Evolutionary conservation across 176 grass and related monocot species (phyloP).

Genomic region (Calamus simplicifolius): DNA sequence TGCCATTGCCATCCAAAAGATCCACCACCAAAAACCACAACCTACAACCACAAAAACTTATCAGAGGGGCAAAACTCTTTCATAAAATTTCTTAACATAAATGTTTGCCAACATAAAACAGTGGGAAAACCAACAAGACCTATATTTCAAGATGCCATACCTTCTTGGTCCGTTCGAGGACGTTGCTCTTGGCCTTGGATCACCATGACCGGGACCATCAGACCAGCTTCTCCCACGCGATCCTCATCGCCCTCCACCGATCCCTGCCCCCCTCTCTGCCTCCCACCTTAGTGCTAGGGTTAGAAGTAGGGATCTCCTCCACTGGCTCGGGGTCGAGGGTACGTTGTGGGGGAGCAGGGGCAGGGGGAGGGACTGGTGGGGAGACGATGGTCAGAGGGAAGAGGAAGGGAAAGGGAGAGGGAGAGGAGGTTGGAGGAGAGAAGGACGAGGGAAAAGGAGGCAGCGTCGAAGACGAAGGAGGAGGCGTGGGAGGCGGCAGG

Average conservation of each 20-base stretch:
- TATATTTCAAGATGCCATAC: constrained; percentile 10
- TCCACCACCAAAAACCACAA: constrained; percentile 70
- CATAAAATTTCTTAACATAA: no score
- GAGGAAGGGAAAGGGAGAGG: no score
- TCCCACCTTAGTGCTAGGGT: neutral
- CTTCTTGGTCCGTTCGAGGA: constrained; percentile 75
- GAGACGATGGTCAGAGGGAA: neutral
- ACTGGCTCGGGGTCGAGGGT: constrained; percentile 1
- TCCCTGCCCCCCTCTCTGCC: constrained; percentile 24
- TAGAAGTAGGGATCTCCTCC: neutral
- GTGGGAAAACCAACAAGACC: neutral
- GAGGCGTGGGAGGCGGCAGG: no score
- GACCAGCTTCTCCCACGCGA: constrained; percentile 93
- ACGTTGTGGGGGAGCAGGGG: constrained; percentile 11
- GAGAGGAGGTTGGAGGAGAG: no score
- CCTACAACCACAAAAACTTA: constrained; percentile 20
- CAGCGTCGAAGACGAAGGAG: no score
- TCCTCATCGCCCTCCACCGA: constrained; percentile 39
- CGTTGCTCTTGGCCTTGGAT: constrained; percentile 50
- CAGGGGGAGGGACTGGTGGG: constrained; percentile 7
- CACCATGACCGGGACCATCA: constrained; percentile 84
- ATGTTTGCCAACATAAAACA: no score
- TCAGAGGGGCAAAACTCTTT: no score
- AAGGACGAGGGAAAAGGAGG: no score
- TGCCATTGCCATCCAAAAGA: constrained; percentile 85